Percentiles rank a stretch among this genome's conserved stretches.
Conservation (phyloP, 371 early-diverging fungal genomes). For the Apophysomyces sp. region DNA sequence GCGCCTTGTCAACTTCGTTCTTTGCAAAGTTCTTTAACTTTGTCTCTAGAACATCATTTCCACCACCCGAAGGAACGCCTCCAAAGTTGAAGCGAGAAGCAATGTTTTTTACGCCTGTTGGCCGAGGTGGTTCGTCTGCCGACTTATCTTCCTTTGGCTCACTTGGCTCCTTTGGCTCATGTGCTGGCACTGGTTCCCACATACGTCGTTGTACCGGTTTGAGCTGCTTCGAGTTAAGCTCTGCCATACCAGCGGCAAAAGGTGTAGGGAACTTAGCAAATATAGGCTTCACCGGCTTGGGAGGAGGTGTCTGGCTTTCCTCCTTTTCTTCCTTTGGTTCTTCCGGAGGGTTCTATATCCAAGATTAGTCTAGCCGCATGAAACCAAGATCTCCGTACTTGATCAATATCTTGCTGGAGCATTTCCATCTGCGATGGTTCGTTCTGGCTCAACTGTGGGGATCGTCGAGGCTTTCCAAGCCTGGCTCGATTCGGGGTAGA, state of each 20-base stretch:
- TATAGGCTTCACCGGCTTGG: slow-evolving; percentile 64
- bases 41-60: slow-evolving; percentile 56
- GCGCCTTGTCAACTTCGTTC: slow-evolving; percentile 56
- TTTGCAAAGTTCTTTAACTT: slow-evolving; percentile 59
- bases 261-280: slow-evolving; percentile 67
- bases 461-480: slow-evolving; percentile 29
- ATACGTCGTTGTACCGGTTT: slow-evolving; percentile 44
- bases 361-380: not conserved
- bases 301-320: slow-evolving; percentile 36
- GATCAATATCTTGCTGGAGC: slow-evolving; percentile 34
- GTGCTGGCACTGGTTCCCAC: slow-evolving; percentile 37
- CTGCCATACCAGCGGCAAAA: slow-evolving; percentile 48
- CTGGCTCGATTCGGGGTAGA: slow-evolving; percentile 35
- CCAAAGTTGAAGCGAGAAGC: slow-evolving; percentile 57
- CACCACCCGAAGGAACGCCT: slow-evolving; percentile 41
- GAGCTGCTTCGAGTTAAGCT: slow-evolving; percentile 35
- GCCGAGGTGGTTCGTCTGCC: slow-evolving; percentile 30
- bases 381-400: slow-evolving; percentile 10
- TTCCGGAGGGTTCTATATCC: slow-evolving; percentile 7
- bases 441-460: slow-evolving; percentile 15
- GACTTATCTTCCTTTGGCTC: slow-evolving; percentile 27
- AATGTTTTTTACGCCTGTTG: slow-evolving; percentile 53
- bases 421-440: slow-evolving; percentile 48
- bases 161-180: slow-evolving; percentile 19
- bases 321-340: slow-evolving; percentile 15